Percentiles rank a stretch among this genome's conserved stretches.
phyloP scores from a whole-genome alignment of 192 early-diverging fungal species.

The Coemansia javaensis region DNA sequence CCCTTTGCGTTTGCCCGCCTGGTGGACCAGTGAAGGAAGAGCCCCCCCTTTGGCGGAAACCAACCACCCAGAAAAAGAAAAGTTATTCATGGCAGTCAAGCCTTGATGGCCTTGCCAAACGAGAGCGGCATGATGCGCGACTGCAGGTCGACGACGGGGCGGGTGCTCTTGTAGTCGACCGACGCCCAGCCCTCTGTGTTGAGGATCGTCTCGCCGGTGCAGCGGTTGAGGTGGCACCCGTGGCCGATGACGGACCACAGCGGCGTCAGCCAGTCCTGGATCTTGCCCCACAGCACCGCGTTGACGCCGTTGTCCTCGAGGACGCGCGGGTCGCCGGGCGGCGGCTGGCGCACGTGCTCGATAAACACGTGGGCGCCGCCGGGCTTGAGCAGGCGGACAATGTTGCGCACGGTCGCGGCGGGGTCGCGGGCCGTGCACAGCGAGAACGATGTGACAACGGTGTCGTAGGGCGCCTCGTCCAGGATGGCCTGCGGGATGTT shows the following conservation, averaged over 20 bases:
- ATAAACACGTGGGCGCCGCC: conserved; percentile 35
- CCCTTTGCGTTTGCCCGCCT: conserved; percentile 55
- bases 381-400: conserved; percentile 20
- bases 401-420: conserved; percentile 14
- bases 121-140: conserved; percentile 39
- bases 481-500: conserved; percentile 29
- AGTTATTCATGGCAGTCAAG: too few relatives aligned
- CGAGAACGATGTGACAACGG: conserved; percentile 39
- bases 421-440: conserved; percentile 30
- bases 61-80: too few relatives aligned
- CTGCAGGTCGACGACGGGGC: conserved; percentile 28
- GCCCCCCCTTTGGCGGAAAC: too few relatives aligned
- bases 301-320: conserved; percentile 33
- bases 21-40: conserved; percentile 39
- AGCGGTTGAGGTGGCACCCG: conserved; percentile 30
- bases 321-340: conserved; percentile 13
- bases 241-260: conserved; percentile 29
- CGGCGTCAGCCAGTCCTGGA: conserved; percentile 31
- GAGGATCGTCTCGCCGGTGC: conserved; percentile 26
- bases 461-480: conserved; percentile 37
- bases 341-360: conserved; percentile 44
- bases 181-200: conserved; percentile 20
- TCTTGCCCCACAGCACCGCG: conserved; percentile 24
- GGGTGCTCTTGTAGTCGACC: conserved; percentile 34
- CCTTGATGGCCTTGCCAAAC: conserved; percentile 43